These are phyloP conservation scores for Amanita rimosa DNA, from an alignment of 768 basidiomycete genomes.

Conservation along the genomic window DNA sequence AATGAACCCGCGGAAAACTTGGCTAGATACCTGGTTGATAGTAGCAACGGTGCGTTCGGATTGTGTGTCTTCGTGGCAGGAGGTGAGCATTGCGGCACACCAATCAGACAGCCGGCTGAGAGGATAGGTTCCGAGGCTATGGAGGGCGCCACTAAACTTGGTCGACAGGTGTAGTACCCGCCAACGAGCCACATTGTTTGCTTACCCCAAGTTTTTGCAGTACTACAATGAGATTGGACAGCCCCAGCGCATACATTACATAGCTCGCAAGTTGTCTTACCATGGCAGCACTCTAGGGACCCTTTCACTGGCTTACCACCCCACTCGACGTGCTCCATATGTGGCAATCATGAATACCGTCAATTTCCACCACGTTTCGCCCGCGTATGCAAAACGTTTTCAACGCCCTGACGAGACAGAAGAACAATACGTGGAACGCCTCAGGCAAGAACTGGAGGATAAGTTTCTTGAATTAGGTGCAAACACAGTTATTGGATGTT, in stretches of 20 bases:
- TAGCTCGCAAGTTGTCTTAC: constrained; percentile 68
- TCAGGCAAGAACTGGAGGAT: constrained; percentile 72
- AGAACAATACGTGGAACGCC: constrained; percentile 67
- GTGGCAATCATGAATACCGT: constrained; percentile 48
- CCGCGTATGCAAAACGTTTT: constrained; percentile 80
- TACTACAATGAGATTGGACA: constrained; percentile 66
- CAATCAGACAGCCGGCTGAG: neutral
- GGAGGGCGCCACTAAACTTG: constrained; percentile 78
- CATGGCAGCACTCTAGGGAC: constrained; percentile 79
- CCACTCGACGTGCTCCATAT: constrained; percentile 58
- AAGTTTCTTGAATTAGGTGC: constrained; percentile 79
- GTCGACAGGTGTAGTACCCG: constrained; percentile 46
- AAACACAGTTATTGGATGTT: constrained; percentile 75
- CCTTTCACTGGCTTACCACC: constrained; percentile 57
- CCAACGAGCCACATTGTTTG: neutral
- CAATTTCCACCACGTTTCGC: constrained; percentile 78
- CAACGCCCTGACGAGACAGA: constrained; percentile 58
- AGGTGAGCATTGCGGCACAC: constrained; percentile 29
- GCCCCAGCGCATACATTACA: constrained; percentile 62
- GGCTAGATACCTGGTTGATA: constrained; percentile 52
- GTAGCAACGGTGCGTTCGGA: constrained; percentile 65
- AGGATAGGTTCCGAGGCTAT: constrained; percentile 74
- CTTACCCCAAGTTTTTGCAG: constrained; percentile 19
- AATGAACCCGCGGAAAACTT: constrained; percentile 75
- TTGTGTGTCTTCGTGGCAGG: constrained; percentile 65